Evolutionary conservation across 176 grass and related monocot genomes (phyloP).

Genomic region (Paspalum notatum): DNA sequence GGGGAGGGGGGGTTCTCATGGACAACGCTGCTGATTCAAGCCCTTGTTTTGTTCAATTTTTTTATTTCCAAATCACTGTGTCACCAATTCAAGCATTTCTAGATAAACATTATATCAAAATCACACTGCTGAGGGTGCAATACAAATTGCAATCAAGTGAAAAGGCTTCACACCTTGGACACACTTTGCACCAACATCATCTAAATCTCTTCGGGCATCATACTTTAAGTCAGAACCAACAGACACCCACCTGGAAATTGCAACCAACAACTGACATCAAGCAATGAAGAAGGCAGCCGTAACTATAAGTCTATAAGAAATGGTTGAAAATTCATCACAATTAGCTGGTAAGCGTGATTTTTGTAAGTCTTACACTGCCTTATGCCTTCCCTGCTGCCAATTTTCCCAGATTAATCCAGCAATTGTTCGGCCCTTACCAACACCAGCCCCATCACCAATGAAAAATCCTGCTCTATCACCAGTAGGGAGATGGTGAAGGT

Average conservation of each 20-base stretch:
- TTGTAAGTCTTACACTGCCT: slow-evolving; percentile 77
- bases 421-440: slow-evolving; percentile 99
- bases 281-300: slow-evolving; percentile 8
- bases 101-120: neutral
- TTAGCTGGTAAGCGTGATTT: slow-evolving; percentile 8
- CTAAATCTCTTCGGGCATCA: slow-evolving; percentile 95
- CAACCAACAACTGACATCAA: slow-evolving; percentile 34
- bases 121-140: slow-evolving; percentile 22
- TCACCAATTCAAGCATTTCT: slow-evolving; percentile 16
- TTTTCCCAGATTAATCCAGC: slow-evolving; percentile 99
- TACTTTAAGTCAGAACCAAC: slow-evolving; percentile 97
- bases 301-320: neutral
- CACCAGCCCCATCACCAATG: slow-evolving; percentile 96
- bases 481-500: slow-evolving; percentile 85
- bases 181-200: slow-evolving; percentile 92
- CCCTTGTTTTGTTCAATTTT: slow-evolving; percentile 10
- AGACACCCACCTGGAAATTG: slow-evolving; percentile 85
- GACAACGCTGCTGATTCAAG: slow-evolving; percentile 7
- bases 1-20: neutral
- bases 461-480: slow-evolving; percentile 97
- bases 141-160: slow-evolving; percentile 21
- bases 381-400: slow-evolving; percentile 93
- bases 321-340: slow-evolving; percentile 9
- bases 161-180: slow-evolving; percentile 68
- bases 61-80: slow-evolving; percentile 5